phyloP scores from a whole-genome alignment of 441 rosid species.

The Populus hybrid region DNA sequence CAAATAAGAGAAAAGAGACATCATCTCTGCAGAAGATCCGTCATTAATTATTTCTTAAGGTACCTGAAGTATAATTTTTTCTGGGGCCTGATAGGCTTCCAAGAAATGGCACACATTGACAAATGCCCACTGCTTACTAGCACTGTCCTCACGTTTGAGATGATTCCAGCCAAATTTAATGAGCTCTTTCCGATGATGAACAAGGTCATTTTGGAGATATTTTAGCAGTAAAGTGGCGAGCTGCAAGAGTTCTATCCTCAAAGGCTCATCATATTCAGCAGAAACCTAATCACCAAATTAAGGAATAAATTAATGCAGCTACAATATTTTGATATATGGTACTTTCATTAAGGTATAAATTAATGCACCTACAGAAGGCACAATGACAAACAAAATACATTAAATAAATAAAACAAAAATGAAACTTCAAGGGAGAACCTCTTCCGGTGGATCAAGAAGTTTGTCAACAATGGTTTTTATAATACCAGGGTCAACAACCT shows the following conservation, averaged over 20 bases:
- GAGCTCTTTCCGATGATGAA: slow-evolving; percentile 96
- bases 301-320: background rate
- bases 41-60: slow-evolving; percentile 4
- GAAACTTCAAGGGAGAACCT: slow-evolving; percentile 45
- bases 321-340: too few species aligned
- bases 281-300: slow-evolving; percentile 57
- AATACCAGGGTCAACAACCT: slow-evolving; percentile 82
- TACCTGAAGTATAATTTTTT: slow-evolving; percentile 99
- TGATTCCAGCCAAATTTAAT: slow-evolving; percentile 99
- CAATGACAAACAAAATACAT: background rate
- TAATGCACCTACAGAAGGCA: background rate
- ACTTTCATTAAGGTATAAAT: too few species aligned
- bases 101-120: slow-evolving; percentile 99
- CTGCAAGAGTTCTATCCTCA: slow-evolving; percentile 99
- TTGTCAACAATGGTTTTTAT: slow-evolving; percentile 94
- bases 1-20: background rate
- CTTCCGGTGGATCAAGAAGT: slow-evolving; percentile 99
- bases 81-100: slow-evolving; percentile 99
- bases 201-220: slow-evolving; percentile 93
- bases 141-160: slow-evolving; percentile 99
- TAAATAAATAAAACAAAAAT: background rate
- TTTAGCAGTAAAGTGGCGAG: slow-evolving; percentile 97
- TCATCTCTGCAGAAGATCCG: background rate
- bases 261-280: slow-evolving; percentile 95
- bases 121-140: slow-evolving; percentile 99